Conservation (phyloP, 495 filamentous ascomycete species). For the Elasticomyces elasticus region DNA sequence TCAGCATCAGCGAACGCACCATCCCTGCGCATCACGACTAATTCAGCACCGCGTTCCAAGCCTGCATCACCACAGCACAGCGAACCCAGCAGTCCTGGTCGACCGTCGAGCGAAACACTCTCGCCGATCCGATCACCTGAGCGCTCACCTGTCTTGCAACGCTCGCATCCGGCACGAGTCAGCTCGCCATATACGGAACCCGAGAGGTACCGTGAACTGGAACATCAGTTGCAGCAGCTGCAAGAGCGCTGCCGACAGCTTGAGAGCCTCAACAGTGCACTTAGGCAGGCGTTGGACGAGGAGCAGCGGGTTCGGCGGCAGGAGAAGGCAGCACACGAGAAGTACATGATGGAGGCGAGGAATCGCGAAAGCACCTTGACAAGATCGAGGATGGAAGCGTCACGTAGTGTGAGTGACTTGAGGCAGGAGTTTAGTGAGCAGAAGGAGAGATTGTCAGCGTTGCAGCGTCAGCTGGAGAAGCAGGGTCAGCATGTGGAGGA, state of each 20-base stretch:
- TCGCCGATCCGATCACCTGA: constrained; percentile 12
- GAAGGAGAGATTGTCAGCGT: not conserved
- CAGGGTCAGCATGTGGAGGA: not conserved
- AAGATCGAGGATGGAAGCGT: constrained; percentile 2
- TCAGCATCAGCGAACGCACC: not conserved
- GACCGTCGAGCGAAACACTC: constrained; percentile 13
- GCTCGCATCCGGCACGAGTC: not conserved
- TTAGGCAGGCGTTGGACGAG: constrained; percentile 14
- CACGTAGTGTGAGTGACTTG: constrained; percentile 1
- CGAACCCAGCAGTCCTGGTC: constrained; percentile 1
- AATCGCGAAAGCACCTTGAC: constrained; percentile 1
- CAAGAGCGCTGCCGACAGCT: constrained; percentile 12
- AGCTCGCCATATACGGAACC: constrained; percentile 12
- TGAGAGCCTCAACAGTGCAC: constrained; percentile 12
- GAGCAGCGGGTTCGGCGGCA: constrained; percentile 14
- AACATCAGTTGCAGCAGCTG: constrained; percentile 7
- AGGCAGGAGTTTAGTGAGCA: not conserved
- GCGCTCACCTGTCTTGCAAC: constrained; percentile 13
- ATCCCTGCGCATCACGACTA: not conserved
- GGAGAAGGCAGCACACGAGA: constrained; percentile 4
- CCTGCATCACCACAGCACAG: not conserved
- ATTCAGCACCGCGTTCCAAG: not conserved
- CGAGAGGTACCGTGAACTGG: not conserved
- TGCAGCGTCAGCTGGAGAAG: constrained; percentile 1
- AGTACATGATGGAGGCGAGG: not conserved